phyloP scores from a whole-genome alignment of 257 asterid species.

The Ophiorrhiza pumila region DNA sequence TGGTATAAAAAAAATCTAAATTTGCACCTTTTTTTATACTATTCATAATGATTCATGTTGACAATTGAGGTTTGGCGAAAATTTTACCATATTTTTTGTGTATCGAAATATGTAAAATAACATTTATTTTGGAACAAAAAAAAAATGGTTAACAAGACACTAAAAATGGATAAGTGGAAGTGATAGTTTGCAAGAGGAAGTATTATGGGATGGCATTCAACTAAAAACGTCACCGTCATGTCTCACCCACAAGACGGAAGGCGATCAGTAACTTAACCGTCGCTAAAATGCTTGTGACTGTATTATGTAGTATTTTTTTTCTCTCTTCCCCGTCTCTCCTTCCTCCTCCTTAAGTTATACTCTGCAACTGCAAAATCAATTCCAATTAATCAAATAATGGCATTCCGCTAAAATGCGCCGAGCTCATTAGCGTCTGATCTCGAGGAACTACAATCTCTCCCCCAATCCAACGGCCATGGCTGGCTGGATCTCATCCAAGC shows the following conservation, averaged over 20 bases:
- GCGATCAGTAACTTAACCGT: slow-evolving; percentile 6
- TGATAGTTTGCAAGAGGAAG: too few species aligned
- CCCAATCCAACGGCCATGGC: slow-evolving; percentile 50
- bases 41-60: too few species aligned
- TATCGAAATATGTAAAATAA: too few species aligned
- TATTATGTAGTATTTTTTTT: neutral
- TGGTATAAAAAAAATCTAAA: too few species aligned
- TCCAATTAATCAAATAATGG: neutral
- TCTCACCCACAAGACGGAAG: neutral
- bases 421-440: slow-evolving; percentile 7
- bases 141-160: too few species aligned
- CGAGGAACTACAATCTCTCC: neutral
- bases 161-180: too few species aligned
- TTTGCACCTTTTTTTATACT: too few species aligned
- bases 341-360: neutral
- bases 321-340: neutral
- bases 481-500: slow-evolving; percentile 97
- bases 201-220: too few species aligned
- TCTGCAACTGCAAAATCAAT: neutral
- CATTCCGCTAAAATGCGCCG: slow-evolving; percentile 26
- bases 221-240: neutral
- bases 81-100: too few species aligned
- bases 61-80: too few species aligned
- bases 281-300: neutral
- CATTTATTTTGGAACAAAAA: too few species aligned